phyloP scores from a whole-genome alignment of 1,139 yeast genomes.

The Saccharomyces hybrid region DNA sequence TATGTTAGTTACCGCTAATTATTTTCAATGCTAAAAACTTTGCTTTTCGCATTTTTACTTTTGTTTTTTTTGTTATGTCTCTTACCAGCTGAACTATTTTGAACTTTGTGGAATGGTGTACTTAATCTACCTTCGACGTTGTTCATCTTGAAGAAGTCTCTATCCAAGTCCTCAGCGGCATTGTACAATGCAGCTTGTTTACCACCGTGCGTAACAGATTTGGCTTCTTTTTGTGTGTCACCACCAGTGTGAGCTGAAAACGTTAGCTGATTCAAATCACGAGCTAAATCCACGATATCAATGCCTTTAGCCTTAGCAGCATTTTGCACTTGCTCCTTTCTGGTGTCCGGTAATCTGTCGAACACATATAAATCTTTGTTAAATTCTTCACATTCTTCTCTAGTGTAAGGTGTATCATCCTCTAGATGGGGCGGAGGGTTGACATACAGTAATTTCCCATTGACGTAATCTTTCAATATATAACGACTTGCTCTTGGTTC shows the following conservation, averaged over 20 bases:
- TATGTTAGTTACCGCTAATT: not conserved
- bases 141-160: conserved; percentile 70
- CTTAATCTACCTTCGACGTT: conserved; percentile 54
- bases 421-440: conserved; percentile 74
- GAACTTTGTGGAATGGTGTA: conserved; percentile 64
- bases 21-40: conserved; percentile 3
- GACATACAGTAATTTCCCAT: conserved; percentile 76
- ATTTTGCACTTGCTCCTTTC: conserved; percentile 59
- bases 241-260: conserved; percentile 68
- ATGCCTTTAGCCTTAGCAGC: conserved; percentile 55
- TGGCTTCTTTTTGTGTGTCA: conserved; percentile 36
- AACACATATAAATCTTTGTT: conserved; percentile 67
- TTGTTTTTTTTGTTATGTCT: conserved; percentile 74
- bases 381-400: conserved; percentile 53
- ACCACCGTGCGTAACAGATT: conserved; percentile 58
- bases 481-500: conserved; percentile 92
- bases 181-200: conserved; percentile 70
- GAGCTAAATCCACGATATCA: conserved; percentile 53
- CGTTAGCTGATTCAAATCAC: conserved; percentile 62
- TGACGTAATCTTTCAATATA: conserved; percentile 88
- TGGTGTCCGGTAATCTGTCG: conserved; percentile 56
- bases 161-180: conserved; percentile 73
- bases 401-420: conserved; percentile 40
- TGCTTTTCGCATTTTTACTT: conserved; percentile 54
- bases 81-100: conserved; percentile 38